These are phyloP conservation scores for Suillus sp. DNA, from an alignment of 768 basidiomycete genomes.

Conservation along the genomic window DNA sequence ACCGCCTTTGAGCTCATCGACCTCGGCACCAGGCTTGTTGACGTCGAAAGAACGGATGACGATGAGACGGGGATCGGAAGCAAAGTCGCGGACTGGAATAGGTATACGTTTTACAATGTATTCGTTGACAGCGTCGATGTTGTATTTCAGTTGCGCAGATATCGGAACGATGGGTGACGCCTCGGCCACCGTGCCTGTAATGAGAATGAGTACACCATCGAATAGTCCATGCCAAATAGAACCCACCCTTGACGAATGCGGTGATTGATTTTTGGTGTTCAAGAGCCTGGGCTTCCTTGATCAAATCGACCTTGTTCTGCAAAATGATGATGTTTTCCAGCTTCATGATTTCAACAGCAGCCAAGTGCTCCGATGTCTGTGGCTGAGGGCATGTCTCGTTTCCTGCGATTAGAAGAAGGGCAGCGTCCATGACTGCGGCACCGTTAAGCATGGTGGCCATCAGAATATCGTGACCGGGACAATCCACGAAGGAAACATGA, in stretches of 20 bases:
- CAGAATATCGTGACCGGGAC: conserved; percentile 97
- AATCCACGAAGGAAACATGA: conserved; percentile 99
- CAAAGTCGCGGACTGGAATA: conserved; percentile 91
- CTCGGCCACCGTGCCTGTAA: conserved; percentile 91
- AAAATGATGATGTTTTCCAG: conserved; percentile 96
- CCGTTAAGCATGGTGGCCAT: conserved; percentile 99
- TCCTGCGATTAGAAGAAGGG: conserved; percentile 90
- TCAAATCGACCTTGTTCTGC: conserved; percentile 98
- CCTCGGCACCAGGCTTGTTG: conserved; percentile 97
- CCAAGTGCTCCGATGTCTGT: conserved; percentile 97
- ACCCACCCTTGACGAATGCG: conserved; percentile 89
- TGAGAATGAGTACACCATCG: not conserved
- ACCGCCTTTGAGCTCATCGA: conserved; percentile 96
- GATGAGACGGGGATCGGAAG: conserved; percentile 88
- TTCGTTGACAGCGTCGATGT: conserved; percentile 98
- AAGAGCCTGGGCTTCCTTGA: conserved; percentile 90
- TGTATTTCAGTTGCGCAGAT: conserved; percentile 98
- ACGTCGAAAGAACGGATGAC: conserved; percentile 99
- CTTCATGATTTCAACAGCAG: conserved; percentile 99
- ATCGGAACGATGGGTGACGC: conserved; percentile 98
- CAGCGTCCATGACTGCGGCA: conserved; percentile 99
- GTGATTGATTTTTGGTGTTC: conserved; percentile 97
- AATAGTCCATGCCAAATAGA: not conserved
- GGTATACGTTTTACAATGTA: conserved; percentile 98
- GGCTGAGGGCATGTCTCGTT: conserved; percentile 99